Evolutionary conservation across 2,329 filamentous ascomycete species (phyloP), one percentile per base, ranked within the genome.

Genomic region (Celoporthe dispersa): DNA sequence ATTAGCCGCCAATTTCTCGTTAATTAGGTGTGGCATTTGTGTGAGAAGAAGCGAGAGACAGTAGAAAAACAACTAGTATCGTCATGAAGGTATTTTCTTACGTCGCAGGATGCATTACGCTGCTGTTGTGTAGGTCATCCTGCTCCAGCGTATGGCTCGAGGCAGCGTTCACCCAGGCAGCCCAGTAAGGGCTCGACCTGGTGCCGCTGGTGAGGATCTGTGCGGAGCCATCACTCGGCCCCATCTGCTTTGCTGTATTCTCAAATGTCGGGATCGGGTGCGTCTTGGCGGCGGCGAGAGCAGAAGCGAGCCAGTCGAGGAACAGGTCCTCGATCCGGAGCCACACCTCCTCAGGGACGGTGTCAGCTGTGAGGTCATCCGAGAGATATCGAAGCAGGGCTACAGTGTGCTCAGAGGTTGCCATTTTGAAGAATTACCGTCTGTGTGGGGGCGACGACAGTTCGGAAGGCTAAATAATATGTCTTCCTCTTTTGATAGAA

Each of bases 81-180:
- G 33, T 35, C 7, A 16, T 22, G 25, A n/a, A 9, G 39, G 39
- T 2, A 1, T 3, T 44, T 31, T 2, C 55, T 37, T 14, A 67
- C 65, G 65, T 67, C 16, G 65, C 65, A 3, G 65, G 55, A 33
- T 67, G 65, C 65, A 67, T 61, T 22, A 67, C 65, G 31, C 55
- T 61, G 55, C 65, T 53, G 14, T 67, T 67, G 31, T 62, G 65
- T 9, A 67, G 33, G 31, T 67, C 65, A n/a, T 67, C 65, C 25
- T 67, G 65, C 65, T 67, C 65, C 1, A 67, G 57, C 9, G 57
- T 61, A 28, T 67, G 65, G 28, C 55, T 67, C 11, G 65, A 48
- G 22, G 65, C 65, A n/a, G 55, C 65, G 28, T 67, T 67, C 7
- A 67, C 28, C 55, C 65, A 67, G 9, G 65, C 65, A 12, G 65